Evolutionary conservation across 75 land plant species (phyloP), one percentile per base, ranked within the genome.

Genomic region (Picea sitchensis): DNA sequence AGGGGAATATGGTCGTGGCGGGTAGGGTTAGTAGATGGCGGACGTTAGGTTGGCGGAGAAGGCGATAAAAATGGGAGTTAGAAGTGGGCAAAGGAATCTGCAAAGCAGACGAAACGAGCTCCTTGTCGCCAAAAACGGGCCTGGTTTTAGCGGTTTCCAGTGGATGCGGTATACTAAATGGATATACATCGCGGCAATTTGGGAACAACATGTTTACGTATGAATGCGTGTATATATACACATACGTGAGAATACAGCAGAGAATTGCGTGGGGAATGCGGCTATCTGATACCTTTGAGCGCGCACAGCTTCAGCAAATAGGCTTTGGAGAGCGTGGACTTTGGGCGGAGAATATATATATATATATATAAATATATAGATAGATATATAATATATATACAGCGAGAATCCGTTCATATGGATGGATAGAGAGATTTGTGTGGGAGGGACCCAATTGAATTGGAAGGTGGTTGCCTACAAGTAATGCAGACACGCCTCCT

Each of bases 231-330:
- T 47, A 47, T 7, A 8, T 7, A 47, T 51, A 71, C 13, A 71
- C n/a, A 71, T 44, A n/a, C 74, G 74, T 71, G 74, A 71, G 74
- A 44, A 44, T 71, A 71, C 74, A 71, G 74, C n/a, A 71, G 21
- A 71, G 74, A 71, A 71, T 71, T 71, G 74, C 74, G 74, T 71
- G 44, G 74, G 34, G 44, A 44, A 71, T 71, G 74, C 54, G 74
- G 74, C 12, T 18, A 41, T 20, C n/a, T 44, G 44, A 67, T 67
- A 20, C 41, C 41, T 67, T 34, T 14, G 41, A 26, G 44, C 18
- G 7, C 18, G 7, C n/a, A 17, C 14, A 32, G 18, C 18, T n/a
- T 38, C 13, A 14, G 34, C 14, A 30, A 30, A 14, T 32, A 17
- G 36, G 3, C 23, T 61, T 8, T 20, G 21, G 38, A 36, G 38